Evolutionary conservation across 176 grass and related monocot genomes (phyloP).

Genomic region (Ananas comosus): DNA sequence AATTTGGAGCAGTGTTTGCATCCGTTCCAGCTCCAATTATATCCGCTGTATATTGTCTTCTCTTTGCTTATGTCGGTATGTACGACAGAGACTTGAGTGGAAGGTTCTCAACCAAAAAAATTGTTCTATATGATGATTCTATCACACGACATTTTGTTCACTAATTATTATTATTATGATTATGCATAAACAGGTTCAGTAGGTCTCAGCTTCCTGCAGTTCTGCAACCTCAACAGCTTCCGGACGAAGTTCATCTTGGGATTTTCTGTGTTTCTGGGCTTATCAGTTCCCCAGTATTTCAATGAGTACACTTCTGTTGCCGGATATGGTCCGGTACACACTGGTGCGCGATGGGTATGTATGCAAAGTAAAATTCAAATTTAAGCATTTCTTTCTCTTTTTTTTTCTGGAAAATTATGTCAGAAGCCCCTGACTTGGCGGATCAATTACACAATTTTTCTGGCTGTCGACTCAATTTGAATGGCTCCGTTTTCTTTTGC

Average conservation of each 20-base stretch:
- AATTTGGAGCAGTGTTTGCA: slow-evolving; percentile 53
- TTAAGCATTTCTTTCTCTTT: neutral
- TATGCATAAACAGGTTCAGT: slow-evolving; percentile 55
- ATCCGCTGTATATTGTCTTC: slow-evolving; percentile 36
- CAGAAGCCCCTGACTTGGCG: neutral
- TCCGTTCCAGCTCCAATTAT: slow-evolving; percentile 33
- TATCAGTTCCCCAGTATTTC: slow-evolving; percentile 92
- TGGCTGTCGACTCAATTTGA: neutral
- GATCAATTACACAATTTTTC: too few relatives aligned
- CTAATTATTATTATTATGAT: neutral
- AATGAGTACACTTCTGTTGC: slow-evolving; percentile 82
- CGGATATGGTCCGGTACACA: slow-evolving; percentile 75
- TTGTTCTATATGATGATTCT: slow-evolving; percentile 3
- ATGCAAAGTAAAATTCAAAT: neutral
- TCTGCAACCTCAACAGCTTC: slow-evolving; percentile 90
- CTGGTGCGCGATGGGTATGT: slow-evolving; percentile 74
- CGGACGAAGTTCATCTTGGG: slow-evolving; percentile 78
- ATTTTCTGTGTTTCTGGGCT: slow-evolving; percentile 84
- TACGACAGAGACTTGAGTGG: neutral
- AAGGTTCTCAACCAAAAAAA: neutral
- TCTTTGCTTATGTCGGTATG: slow-evolving; percentile 53
- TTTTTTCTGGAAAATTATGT: neutral
- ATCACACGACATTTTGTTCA: neutral
- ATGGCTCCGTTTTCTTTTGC: neutral
- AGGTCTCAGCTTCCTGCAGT: slow-evolving; percentile 68